A percentile compares a stretch with the other conserved stretches of the same genome.
Evolutionary conservation across 148 eudicot species (phyloP).

Genomic region (Polygonum aviculare): DNA sequence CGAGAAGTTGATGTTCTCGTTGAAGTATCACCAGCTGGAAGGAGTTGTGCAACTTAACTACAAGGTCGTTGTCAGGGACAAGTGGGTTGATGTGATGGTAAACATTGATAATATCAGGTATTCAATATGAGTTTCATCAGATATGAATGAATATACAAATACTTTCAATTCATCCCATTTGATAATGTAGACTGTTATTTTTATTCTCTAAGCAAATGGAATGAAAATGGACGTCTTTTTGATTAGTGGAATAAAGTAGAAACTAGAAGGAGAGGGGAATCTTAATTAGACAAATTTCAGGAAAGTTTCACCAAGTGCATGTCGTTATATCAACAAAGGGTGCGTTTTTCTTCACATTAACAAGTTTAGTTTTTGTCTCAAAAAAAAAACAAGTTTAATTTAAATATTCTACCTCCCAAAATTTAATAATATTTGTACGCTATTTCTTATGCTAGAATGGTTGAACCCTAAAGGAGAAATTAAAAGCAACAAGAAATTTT

Average conservation of each 20-base stretch:
- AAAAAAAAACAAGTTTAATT: too few species aligned
- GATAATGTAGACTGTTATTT: neutral
- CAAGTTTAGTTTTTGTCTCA: too few species aligned
- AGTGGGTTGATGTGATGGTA: conserved; percentile 54
- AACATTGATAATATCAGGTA: conserved; percentile 82
- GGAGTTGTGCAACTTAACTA: conserved; percentile 37
- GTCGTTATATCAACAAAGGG: too few species aligned
- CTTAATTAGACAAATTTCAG: neutral
- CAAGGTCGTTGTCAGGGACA: conserved; percentile 28
- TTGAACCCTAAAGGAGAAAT: too few species aligned
- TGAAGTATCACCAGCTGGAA: conserved; percentile 54
- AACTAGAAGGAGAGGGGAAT: neutral
- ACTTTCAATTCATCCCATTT: neutral
- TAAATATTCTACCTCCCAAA: too few species aligned
- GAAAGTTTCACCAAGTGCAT: neutral
- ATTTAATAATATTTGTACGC: too few species aligned
- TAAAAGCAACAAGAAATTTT: too few species aligned
- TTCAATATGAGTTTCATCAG: neutral
- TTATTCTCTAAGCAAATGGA: neutral
- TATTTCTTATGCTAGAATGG: too few species aligned
- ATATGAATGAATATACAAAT: neutral
- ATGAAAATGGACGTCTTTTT: neutral
- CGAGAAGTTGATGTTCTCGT: conserved; percentile 61
- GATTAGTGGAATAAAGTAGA: neutral
- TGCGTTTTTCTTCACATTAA: too few species aligned